Conservation (phyloP, 305 asterid genomes). For the Plantago rigida region DNA sequence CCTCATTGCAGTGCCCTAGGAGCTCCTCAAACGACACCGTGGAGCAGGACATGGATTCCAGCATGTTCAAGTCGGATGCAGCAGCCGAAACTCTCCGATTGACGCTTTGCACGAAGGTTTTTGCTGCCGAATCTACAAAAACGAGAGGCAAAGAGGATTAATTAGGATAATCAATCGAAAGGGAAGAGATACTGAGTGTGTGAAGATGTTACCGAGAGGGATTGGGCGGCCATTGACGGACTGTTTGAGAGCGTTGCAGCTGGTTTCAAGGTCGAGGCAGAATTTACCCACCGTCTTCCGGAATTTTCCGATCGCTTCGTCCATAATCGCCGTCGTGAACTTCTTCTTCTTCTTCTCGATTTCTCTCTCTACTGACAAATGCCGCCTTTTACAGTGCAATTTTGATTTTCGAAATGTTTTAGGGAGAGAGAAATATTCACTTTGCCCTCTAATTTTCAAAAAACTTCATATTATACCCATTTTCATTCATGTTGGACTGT, state of each 20-base stretch:
- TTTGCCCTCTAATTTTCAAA: too few species aligned
- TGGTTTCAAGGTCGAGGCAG: constrained; percentile 71
- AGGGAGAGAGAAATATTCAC: too few species aligned
- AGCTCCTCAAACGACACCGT: constrained; percentile 96
- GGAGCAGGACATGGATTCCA: constrained; percentile 76
- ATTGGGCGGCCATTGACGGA: constrained; percentile 84
- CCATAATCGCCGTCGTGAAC: constrained; percentile 34
- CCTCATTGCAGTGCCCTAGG: constrained; percentile 78
- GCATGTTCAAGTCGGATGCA: constrained; percentile 58
- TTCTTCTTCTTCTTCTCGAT: too few species aligned
- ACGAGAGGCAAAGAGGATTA: neutral
- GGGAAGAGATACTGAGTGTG: constrained; percentile 16
- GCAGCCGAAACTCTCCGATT: constrained; percentile 53
- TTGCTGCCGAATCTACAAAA: constrained; percentile 70
- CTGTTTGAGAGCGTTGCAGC: constrained; percentile 64
- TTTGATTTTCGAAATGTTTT: too few species aligned
- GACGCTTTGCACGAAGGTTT: constrained; percentile 63
- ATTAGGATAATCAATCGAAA: neutral
- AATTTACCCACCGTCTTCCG: constrained; percentile 54
- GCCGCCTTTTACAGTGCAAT: too few species aligned
- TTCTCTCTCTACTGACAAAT: too few species aligned
- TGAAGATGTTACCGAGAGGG: constrained; percentile 49
- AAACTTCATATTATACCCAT: too few species aligned
- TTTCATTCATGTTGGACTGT: too few species aligned
- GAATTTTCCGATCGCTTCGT: constrained; percentile 51